Conservation (phyloP, 257 asterid species). For the Solanum acaule region DNA sequence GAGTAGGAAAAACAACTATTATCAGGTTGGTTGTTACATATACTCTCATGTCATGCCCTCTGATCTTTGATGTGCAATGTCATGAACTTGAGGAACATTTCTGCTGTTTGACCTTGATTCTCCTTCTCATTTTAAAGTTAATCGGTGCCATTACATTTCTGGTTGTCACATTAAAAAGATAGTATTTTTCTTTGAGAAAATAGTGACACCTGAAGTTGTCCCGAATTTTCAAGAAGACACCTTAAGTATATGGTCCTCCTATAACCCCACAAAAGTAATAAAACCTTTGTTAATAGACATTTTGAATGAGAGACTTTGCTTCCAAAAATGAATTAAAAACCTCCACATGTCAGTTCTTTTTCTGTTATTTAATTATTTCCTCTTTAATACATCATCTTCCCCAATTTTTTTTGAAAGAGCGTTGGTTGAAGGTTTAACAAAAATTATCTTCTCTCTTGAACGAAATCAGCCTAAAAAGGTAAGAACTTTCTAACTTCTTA, state of each 20-base stretch:
- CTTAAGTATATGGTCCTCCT: not conserved
- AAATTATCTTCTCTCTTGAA: not conserved
- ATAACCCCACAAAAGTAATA: not conserved
- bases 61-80: not conserved
- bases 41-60: not conserved
- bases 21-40: slow-evolving; percentile 47
- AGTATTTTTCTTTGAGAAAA: not conserved
- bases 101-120: not conserved
- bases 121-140: not conserved
- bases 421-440: not conserved
- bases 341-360: not conserved
- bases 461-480: not conserved
- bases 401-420: not conserved
- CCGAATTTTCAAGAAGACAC: not conserved
- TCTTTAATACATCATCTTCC: not conserved
- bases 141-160: not conserved
- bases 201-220: not conserved
- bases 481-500: not conserved
- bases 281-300: not conserved
- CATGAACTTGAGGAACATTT: not conserved
- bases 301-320: not conserved
- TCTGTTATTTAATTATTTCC: not conserved
- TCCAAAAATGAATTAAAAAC: not conserved
- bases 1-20: slow-evolving; percentile 95
- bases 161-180: not conserved